Conservation (phyloP, 768 basidiomycete genomes). For the Kwoniella sp. region DNA sequence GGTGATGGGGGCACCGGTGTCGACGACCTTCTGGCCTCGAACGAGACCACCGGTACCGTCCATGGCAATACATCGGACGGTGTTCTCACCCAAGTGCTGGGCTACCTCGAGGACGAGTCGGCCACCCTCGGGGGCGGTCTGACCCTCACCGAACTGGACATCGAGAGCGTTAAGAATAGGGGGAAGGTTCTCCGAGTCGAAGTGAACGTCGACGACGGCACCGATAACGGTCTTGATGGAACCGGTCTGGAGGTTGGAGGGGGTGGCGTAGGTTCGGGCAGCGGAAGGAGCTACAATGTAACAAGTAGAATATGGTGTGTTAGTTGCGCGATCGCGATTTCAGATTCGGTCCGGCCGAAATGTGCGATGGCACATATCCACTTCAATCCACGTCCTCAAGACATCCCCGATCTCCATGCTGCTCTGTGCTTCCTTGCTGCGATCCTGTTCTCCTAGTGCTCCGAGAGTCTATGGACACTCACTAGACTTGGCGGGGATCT, state of each 20-base stretch:
- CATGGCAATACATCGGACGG: slow-evolving; percentile 99
- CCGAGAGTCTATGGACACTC: slow-evolving; percentile 17
- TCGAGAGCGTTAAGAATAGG: slow-evolving; percentile 99
- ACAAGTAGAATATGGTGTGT: slow-evolving; percentile 4
- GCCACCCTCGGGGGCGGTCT: slow-evolving; percentile 76
- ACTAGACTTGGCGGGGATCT: slow-evolving; percentile 33
- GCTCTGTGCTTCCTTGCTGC: background rate
- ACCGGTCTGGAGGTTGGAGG: slow-evolving; percentile 72
- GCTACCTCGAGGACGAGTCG: slow-evolving; percentile 99
- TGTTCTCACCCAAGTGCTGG: slow-evolving; percentile 97
- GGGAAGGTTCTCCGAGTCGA: slow-evolving; percentile 89
- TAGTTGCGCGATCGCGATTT: slow-evolving; percentile 5
- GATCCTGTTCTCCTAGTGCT: slow-evolving; percentile 2
- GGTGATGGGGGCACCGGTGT: slow-evolving; percentile 93
- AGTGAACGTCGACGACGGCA: slow-evolving; percentile 99
- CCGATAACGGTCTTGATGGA: slow-evolving; percentile 98
- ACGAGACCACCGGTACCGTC: slow-evolving; percentile 99
- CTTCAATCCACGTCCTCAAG: background rate
- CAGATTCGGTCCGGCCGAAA: slow-evolving; percentile 13
- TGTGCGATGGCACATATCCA: background rate
- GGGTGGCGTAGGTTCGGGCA: slow-evolving; percentile 84
- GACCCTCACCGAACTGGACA: slow-evolving; percentile 64
- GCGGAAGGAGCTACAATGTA: slow-evolving; percentile 24
- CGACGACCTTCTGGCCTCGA: slow-evolving; percentile 94
- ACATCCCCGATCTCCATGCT: background rate